Evolutionary conservation across 768 basidiomycete species (phyloP).

Genomic region (Tremella mesenterica): DNA sequence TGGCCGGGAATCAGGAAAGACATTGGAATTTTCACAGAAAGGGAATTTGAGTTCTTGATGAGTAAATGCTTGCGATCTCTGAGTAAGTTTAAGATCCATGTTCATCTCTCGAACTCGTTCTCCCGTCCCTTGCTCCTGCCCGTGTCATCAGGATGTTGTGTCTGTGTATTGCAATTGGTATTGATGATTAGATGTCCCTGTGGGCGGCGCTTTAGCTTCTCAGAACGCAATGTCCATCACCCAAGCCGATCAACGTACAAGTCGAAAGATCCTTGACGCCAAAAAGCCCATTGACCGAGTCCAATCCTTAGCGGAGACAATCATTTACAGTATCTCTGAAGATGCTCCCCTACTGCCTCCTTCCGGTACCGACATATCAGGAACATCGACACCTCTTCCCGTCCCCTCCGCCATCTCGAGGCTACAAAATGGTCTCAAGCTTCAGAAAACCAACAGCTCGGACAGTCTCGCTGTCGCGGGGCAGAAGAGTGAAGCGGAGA

Average conservation of each 20-base stretch:
- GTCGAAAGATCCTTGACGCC: constrained; percentile 61
- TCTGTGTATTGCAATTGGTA: neutral
- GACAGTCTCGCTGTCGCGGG: constrained; percentile 38
- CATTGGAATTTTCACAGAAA: constrained; percentile 73
- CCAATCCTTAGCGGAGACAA: constrained; percentile 70
- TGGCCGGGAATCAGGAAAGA: constrained; percentile 43
- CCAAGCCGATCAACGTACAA: constrained; percentile 57
- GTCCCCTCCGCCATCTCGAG: constrained; percentile 42
- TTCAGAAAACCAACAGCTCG: constrained; percentile 49
- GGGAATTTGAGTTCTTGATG: constrained; percentile 79
- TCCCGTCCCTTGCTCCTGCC: no score
- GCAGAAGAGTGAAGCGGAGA: constrained; percentile 44
- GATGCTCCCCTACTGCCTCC: constrained; percentile 55
- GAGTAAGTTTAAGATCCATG: constrained; percentile 18
- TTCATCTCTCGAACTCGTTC: no score
- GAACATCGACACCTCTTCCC: constrained; percentile 26
- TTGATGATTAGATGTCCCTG: constrained; percentile 37
- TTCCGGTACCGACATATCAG: constrained; percentile 63
- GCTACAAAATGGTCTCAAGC: constrained; percentile 42
- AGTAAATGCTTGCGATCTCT: constrained; percentile 64
- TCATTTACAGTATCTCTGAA: constrained; percentile 80
- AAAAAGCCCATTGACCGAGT: constrained; percentile 46
- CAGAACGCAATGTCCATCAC: constrained; percentile 37
- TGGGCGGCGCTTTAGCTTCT: constrained; percentile 42
- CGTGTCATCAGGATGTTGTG: no score